Base-by-base conservation (phyloP, 2,329 filamentous ascomycete species). In the Neofusicoccum umdonicola region DNA sequence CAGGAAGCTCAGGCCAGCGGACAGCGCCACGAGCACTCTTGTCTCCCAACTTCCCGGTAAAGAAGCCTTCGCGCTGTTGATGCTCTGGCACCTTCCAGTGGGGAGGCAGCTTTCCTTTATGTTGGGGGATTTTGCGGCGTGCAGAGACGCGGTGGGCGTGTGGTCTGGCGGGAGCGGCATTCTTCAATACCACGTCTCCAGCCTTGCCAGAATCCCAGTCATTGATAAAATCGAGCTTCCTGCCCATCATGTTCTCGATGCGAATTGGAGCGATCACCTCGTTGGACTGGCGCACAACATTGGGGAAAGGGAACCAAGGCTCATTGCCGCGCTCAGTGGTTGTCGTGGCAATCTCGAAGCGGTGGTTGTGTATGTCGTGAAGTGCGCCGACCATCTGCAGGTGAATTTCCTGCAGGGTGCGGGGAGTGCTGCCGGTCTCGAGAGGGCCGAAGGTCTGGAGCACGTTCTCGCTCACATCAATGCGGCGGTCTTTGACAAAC, bases 301-400 rank as follows among this genome's bases (percentile, higher is more conserved):
- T 63, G 15, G 63, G 54, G 8, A 61, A 65, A 7, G 63, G 63
- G 19, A 44, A 61, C 63, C 63, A 65, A 7, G 45, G 44, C 17
- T 61, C 54, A 13, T 65, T 60, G 47, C 56, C 63, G 7, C 63
- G 44, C 37, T 9, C 47, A 37, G 52, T 15, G 2, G 27, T 15
- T 9, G 54, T n/a, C 3, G 63, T 13, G 3, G 37, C 54, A 12
- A 8, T 15, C 4, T 61, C 39, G 37, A 60, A 65, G 11, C 63
- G 47, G 15, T 35, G 12, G 13, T 9, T 27, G 54, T 61, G 63
- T 17, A 60, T 65, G 6, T 44, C 37, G 22, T 44, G 35, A 13
- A 65, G 63, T 19, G 45, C 31, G 1, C 44, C n/a, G 4, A 34
- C 54, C 54, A 61, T 52, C n/a, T 45, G 13, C 19, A 45, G 4